Base-by-base conservation (phyloP, 2,329 filamentous ascomycete species). In the Akanthomyces dipterigenus region DNA sequence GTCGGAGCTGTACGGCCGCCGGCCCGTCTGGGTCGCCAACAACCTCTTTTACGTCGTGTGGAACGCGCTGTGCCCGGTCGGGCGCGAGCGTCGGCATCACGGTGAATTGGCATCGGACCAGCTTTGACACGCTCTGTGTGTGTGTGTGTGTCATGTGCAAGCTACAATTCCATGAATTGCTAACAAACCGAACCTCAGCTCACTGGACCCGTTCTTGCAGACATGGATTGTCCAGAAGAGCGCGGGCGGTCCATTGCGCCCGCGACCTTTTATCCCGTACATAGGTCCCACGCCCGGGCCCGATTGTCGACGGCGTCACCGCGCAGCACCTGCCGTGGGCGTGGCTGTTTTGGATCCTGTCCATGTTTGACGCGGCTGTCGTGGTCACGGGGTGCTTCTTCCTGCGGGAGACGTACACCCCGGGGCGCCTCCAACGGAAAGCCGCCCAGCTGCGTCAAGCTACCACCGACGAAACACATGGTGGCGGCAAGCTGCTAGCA, bases 311-410 rank as follows among this genome's bases (percentile, higher is more conserved):
- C 22, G 87, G 86, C 0, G 83, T 86, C 66, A 85, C 89, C 20
- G 77, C 85, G 0, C 74, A 89, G 66, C 76, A 81, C 64, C 81
- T 83, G 3, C 80, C 79, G 5, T 90, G 87, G 88, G 79, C 83
- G 34, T 90, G 87, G 88, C 81, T 84, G 1, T 90, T 90, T 73
- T 89, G 82, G 75, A 77, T 84, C 1, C 85, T 86, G 2, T 82
- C 82, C 2, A 87, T 89, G 51, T 68, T 73, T 60, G 82, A 84
- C 57, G 82, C 76, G 0, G 62, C 81, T 4, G 79, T 88, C 36
- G 81, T 86, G 63, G 40, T 82, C 1, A 69, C 81, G 18, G 86
- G 69, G 0, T 45, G 83, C 3, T 67, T 88, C 42, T 77, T 87
- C 67, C 79, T 68, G 12, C 48, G 38, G 1, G 82, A 83, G 69